These are phyloP conservation scores for Diaporthe citrichinensis DNA, from an alignment of 2,329 filamentous ascomycete species.

Conservation along the genomic window DNA sequence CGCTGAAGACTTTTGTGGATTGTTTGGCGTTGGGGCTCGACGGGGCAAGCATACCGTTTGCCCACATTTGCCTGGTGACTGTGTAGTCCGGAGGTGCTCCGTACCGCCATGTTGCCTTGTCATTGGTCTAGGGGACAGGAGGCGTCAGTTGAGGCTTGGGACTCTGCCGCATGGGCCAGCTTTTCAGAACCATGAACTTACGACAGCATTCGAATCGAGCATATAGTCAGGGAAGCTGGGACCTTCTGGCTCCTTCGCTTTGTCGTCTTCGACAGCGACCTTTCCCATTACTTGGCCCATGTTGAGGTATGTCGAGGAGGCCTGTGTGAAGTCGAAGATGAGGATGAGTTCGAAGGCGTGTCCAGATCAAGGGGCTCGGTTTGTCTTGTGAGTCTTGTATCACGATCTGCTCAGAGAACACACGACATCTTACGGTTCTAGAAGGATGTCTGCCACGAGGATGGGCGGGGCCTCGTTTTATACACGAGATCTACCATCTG, in stretches of 20 bases:
- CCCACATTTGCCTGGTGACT: slow-evolving; percentile 72
- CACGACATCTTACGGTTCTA: slow-evolving; percentile 22
- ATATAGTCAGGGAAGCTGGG: slow-evolving; percentile 67
- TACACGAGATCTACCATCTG: slow-evolving; percentile 12
- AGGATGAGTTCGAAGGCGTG: neutral
- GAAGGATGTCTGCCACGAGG: slow-evolving; percentile 23
- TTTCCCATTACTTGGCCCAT: slow-evolving; percentile 33
- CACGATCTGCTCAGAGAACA: slow-evolving; percentile 18
- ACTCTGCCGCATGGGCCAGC: neutral
- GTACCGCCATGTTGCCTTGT: slow-evolving; percentile 72
- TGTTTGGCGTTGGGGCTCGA: slow-evolving; percentile 38
- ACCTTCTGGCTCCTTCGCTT: slow-evolving; percentile 11
- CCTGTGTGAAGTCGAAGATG: neutral
- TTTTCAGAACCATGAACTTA: slow-evolving; percentile 46
- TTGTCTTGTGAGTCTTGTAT: slow-evolving; percentile 5
- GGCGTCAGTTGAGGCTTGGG: slow-evolving; percentile 24
- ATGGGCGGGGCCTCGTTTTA: slow-evolving; percentile 33
- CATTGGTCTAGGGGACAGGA: slow-evolving; percentile 50
- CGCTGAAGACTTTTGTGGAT: neutral
- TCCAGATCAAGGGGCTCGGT: neutral
- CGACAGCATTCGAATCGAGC: slow-evolving; percentile 69
- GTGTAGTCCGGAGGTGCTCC: slow-evolving; percentile 73
- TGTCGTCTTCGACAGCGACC: slow-evolving; percentile 32
- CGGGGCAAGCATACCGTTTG: slow-evolving; percentile 64
- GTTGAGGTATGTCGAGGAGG: slow-evolving; percentile 15